Evolutionary conservation across 305 asterid species (phyloP).

Genomic region (Plantago rigida): DNA sequence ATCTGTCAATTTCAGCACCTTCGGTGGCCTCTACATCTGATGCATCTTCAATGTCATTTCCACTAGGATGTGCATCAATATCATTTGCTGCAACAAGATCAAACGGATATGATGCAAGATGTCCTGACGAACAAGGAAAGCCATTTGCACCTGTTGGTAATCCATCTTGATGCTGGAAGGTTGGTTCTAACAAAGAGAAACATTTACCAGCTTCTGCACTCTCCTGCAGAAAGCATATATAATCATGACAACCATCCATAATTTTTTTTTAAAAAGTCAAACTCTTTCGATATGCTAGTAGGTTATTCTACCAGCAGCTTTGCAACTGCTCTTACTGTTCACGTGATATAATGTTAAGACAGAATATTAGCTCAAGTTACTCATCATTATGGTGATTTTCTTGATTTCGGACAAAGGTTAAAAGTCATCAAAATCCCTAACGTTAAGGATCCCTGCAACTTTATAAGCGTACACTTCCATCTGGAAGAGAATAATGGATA

Average conservation of each 20-base stretch:
- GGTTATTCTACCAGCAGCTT: not conserved
- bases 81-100: conserved; percentile 28
- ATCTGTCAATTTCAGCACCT: conserved; percentile 24
- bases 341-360: no score
- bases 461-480: not conserved
- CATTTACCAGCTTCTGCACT: conserved; percentile 35
- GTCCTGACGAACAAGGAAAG: conserved; percentile 38
- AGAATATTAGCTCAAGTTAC: no score
- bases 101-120: conserved; percentile 29
- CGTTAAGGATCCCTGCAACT: no score
- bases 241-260: not conserved
- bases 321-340: no score
- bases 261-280: no score
- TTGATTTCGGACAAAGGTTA: not conserved
- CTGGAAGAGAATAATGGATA: not conserved
- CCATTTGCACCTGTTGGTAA: conserved; percentile 31
- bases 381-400: not conserved
- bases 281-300: not conserved
- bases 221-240: conserved; percentile 34
- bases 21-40: conserved; percentile 27
- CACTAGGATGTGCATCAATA: conserved; percentile 31
- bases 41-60: conserved; percentile 28
- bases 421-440: not conserved
- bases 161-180: conserved; percentile 34
- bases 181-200: conserved; percentile 33